Base-by-base conservation (phyloP, 371 early-diverging fungal genomes). In the Zopfochytrium polystomum region DNA sequence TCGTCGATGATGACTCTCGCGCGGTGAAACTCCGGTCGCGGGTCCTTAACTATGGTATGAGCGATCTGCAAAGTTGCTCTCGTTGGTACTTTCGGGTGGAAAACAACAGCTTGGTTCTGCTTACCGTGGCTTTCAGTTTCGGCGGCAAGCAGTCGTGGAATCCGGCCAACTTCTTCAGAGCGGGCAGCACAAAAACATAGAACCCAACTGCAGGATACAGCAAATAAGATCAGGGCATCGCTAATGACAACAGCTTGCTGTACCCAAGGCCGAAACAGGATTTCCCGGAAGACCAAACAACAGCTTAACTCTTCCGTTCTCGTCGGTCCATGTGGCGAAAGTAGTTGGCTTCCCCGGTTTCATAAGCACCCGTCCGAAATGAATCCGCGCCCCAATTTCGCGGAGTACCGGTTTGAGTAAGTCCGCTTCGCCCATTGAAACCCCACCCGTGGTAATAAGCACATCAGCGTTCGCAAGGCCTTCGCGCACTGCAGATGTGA, bases 261-360 rank as follows among this genome's bases (percentile, higher is more conserved):
- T 38, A 66, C 71, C 68, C 20, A 83, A 72, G 1, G 93, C 93
- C 29, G 95, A 93, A 0, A 90, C 93, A 6, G 95, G 95, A 67
- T 96, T 96, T 0, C 96, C 96, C 0, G 96, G 93, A 55, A 96
- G 71, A 1, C 86, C 89, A 83, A 94, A 96, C 11, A 93, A 67
- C 22, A 92, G 73, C 38, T 80, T 85, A 4, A 60, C 63, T 3
- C 27, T 42, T 2, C 49, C 60, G 42, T 43, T 32, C 15, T 52
- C 44, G 6, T 22, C 26, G 18, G 82, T 73, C 18, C 89, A 60
- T 1, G 89, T 87, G 2, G 92, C 94, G 78, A 95, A 95, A 6
- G 93, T 94, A 0, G 92, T 91, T 7, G 96, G 96, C 76, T 93
- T 93, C 81, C 90, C 92, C 25, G 96, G 96, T 68, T 93, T 94